Conservation (phyloP, 1,284 basidiomycete species). For the Pholiota adiposa region DNA sequence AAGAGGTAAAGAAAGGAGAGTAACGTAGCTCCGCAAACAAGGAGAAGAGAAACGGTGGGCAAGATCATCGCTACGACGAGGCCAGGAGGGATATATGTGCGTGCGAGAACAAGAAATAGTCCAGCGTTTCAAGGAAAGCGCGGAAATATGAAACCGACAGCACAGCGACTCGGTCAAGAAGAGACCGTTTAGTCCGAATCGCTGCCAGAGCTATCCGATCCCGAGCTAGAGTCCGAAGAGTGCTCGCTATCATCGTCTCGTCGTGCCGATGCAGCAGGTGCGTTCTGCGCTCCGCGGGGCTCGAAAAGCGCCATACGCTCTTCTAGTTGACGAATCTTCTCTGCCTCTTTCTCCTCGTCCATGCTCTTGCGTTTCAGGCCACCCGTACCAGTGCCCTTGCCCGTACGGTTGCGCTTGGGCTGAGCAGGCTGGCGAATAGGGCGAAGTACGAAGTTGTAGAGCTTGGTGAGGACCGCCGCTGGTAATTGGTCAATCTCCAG, state of each 20-base stretch:
- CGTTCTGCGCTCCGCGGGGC: conserved; percentile 46
- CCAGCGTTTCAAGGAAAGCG: neutral
- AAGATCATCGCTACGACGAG: conserved; percentile 23
- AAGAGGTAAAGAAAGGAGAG: conserved; percentile 28
- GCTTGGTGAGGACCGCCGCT: conserved; percentile 80
- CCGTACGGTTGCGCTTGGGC: conserved; percentile 64
- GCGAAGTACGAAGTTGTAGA: conserved; percentile 93
- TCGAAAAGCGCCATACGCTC: conserved; percentile 81
- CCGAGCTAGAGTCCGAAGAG: conserved; percentile 78
- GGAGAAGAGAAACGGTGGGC: conserved; percentile 14
- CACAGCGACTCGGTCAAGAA: neutral
- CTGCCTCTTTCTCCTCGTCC: conserved; percentile 87
- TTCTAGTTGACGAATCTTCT: conserved; percentile 89
- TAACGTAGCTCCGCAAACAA: conserved; percentile 24
- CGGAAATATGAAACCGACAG: neutral
- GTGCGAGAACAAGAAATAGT: conserved; percentile 19
- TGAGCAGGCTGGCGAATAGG: conserved; percentile 63
- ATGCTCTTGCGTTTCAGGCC: conserved; percentile 90
- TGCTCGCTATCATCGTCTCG: conserved; percentile 67
- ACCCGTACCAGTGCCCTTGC: conserved; percentile 82
- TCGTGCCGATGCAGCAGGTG: conserved; percentile 38
- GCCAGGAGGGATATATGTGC: conserved; percentile 17
- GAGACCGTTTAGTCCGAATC: conserved; percentile 70
- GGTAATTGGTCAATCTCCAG: conserved; percentile 93
- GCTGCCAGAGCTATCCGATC: conserved; percentile 77